Conservation (phyloP, 352 stramenopile species). For the Blastocystis sp. region DNA sequence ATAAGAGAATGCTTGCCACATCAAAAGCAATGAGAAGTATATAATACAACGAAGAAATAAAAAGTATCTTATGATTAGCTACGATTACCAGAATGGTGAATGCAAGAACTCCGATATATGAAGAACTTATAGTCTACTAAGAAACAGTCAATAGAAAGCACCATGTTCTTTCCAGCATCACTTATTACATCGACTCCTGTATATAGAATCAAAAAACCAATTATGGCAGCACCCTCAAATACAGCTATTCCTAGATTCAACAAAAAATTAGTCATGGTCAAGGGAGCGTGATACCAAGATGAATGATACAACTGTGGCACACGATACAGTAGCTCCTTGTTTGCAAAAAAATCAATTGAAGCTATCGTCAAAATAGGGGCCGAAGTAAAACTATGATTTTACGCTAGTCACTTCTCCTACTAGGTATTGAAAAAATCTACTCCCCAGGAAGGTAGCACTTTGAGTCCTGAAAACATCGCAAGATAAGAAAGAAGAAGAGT, state of each 20-base stretch:
- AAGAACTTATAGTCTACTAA: constrained; percentile 23
- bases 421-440: constrained; percentile 50
- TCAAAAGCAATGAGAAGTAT: background rate
- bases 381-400: constrained; percentile 15
- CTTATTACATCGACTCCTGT: background rate
- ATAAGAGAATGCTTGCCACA: background rate
- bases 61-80: constrained; percentile 8
- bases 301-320: constrained; percentile 6
- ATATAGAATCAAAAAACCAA: constrained; percentile 8
- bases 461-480: constrained; percentile 37
- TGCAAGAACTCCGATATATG: background rate
- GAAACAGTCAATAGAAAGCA: background rate
- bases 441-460: constrained; percentile 36
- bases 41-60: constrained; percentile 15
- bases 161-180: constrained; percentile 25
- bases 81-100: constrained; percentile 34
- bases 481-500: constrained; percentile 36
- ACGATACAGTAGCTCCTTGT: constrained; percentile 7
- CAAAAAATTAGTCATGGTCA: background rate
- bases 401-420: background rate
- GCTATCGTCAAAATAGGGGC: constrained; percentile 23
- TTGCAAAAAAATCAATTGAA: constrained; percentile 16
- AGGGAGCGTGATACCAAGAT: background rate
- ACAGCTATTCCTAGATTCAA: constrained; percentile 4
- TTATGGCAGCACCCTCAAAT: background rate